phyloP scores from a whole-genome alignment of 345 rosid species.

The Cardamine resedifolia region DNA sequence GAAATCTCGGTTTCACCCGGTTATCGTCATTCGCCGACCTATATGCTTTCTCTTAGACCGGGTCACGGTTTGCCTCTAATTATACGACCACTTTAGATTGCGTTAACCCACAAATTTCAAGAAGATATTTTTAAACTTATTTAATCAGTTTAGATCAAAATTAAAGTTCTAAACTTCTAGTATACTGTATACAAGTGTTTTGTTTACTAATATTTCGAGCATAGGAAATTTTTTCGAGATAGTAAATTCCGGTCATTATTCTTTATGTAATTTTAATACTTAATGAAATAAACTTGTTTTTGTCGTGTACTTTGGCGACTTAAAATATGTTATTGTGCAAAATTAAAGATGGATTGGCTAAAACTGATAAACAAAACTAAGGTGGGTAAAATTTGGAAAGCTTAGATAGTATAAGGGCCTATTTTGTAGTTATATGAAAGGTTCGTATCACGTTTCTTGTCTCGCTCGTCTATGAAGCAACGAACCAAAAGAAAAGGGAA shows the following conservation, averaged over 20 bases:
- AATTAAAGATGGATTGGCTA: background rate
- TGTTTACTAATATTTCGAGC: background rate
- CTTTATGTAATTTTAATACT: background rate
- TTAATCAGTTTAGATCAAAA: background rate
- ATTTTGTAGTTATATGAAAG: background rate
- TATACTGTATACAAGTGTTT: background rate
- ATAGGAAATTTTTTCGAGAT: background rate
- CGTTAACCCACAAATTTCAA: background rate
- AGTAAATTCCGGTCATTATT: background rate
- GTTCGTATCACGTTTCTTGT: slow-evolving; percentile 15
- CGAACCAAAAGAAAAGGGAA: background rate
- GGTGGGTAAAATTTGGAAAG: background rate
- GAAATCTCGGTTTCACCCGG: slow-evolving; percentile 61
- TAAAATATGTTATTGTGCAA: background rate
- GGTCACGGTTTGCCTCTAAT: slow-evolving; percentile 67
- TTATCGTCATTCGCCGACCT: slow-evolving; percentile 68
- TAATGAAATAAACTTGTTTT: background rate
- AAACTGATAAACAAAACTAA: background rate
- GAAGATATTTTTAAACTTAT: background rate
- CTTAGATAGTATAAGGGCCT: background rate
- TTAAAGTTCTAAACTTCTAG: background rate
- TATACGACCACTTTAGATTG: slow-evolving; percentile 46
- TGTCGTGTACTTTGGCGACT: background rate
- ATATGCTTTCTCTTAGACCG: slow-evolving; percentile 77
- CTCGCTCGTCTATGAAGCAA: slow-evolving; percentile 16